Evolutionary conservation across 2,329 filamentous ascomycete genomes (phyloP).

Genomic region (Arthrobotrys pseudoclavata): DNA sequence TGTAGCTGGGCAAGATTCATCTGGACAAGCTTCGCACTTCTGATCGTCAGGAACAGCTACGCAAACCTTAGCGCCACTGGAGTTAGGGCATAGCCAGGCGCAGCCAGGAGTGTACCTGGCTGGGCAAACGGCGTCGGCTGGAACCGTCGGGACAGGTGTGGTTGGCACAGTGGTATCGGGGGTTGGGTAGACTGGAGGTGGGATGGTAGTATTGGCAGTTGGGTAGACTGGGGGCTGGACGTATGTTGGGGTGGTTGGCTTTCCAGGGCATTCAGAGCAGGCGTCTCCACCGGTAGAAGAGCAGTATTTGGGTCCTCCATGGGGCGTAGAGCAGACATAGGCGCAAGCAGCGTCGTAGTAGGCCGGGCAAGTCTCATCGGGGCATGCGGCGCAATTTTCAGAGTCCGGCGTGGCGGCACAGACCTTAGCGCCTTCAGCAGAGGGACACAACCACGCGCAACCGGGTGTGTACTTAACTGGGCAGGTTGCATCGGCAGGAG

Average conservation of each 20-base stretch:
- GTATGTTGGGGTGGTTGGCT: not conserved
- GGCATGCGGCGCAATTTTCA: constrained; percentile 19
- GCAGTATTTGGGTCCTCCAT: constrained; percentile 22
- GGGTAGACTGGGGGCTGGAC: not conserved
- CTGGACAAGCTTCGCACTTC: constrained; percentile 4
- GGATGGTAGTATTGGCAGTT: constrained; percentile 3
- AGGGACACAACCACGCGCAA: constrained; percentile 19
- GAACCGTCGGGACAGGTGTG: not conserved
- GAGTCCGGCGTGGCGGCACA: not conserved
- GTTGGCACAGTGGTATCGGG: not conserved
- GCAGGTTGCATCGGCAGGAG: not conserved
- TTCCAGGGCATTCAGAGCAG: constrained; percentile 14
- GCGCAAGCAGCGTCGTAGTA: not conserved
- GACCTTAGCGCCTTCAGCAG: constrained; percentile 6
- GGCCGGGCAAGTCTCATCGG: constrained; percentile 8
- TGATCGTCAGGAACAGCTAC: not conserved
- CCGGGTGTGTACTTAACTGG: constrained; percentile 12
- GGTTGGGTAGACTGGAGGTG: not conserved
- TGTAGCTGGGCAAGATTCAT: constrained; percentile 9
- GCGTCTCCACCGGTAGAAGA: constrained; percentile 5
- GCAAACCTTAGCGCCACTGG: not conserved
- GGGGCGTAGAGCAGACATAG: constrained; percentile 1
- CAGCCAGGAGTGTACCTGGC: constrained; percentile 6
- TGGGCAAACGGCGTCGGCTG: not conserved
- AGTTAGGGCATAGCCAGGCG: constrained; percentile 1